Percentiles rank a stretch among this genome's conserved stretches.
Conservation (phyloP, 208 protist species). For the Trypanosoma cruzi region DNA sequence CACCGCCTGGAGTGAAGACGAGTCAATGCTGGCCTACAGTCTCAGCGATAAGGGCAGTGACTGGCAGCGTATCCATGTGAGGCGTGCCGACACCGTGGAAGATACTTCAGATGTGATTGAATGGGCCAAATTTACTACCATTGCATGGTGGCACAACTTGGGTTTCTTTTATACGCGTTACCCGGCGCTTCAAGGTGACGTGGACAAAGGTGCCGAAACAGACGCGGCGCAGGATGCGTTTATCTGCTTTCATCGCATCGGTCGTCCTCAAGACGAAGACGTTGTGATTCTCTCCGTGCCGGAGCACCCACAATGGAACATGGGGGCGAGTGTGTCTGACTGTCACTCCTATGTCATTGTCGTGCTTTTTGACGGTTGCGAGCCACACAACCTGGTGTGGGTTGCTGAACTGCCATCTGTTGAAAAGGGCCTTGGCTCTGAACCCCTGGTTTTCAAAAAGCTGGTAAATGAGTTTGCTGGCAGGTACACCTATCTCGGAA, state of each 20-base stretch:
- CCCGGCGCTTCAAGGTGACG: conserved; percentile 50
- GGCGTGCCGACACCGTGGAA: conserved; percentile 48
- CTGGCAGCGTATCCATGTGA: conserved; percentile 87
- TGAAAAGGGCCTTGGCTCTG: conserved; percentile 34
- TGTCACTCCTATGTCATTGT: conserved; percentile 84
- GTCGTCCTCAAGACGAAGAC: conserved; percentile 81
- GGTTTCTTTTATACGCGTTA: conserved; percentile 96
- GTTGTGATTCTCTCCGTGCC: conserved; percentile 67
- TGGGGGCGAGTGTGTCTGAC: conserved; percentile 73
- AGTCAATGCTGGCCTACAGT: conserved; percentile 85
- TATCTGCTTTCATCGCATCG: conserved; percentile 91
- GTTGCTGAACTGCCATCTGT: conserved; percentile 54
- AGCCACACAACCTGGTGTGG: conserved; percentile 87
- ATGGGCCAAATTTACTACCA: conserved; percentile 91
- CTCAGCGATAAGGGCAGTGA: conserved; percentile 91
- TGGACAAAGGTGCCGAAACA: conserved; percentile 90
- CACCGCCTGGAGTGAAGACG: conserved; percentile 70
- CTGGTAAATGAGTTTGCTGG: conserved; percentile 87
- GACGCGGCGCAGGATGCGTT: conserved; percentile 73
- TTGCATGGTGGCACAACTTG: conserved; percentile 80
- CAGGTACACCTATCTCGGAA: conserved; percentile 90
- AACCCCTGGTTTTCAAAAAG: conserved; percentile 60
- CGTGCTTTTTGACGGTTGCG: conserved; percentile 63
- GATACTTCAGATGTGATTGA: conserved; percentile 75
- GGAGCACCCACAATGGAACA: conserved; percentile 74